A percentile compares a stretch with the other conserved stretches of the same genome.
These are phyloP conservation scores for Phytophthora capsici DNA, from an alignment of 352 stramenopile genomes.

Conservation along the genomic window DNA sequence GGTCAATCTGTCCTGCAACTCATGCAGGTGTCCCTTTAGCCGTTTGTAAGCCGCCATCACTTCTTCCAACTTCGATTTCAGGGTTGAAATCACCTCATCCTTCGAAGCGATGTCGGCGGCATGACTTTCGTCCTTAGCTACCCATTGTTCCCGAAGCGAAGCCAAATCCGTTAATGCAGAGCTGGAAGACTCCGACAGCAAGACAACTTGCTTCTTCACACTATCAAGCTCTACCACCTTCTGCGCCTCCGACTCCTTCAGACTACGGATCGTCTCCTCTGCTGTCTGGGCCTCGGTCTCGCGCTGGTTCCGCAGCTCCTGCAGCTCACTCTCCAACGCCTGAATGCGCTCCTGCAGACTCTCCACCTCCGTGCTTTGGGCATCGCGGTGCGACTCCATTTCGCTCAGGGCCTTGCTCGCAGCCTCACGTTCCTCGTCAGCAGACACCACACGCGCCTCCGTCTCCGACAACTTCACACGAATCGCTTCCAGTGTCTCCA, in stretches of 20 bases:
- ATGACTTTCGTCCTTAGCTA: conserved; percentile 20
- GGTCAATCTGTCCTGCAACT: conserved; percentile 51
- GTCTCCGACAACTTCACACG: conserved; percentile 30
- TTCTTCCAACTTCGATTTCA: conserved; percentile 71
- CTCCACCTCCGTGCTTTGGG: no score
- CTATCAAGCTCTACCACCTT: not conserved
- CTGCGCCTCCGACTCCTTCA: no score
- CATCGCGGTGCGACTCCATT: no score
- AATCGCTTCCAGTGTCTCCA: conserved; percentile 21
- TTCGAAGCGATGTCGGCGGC: conserved; percentile 26
- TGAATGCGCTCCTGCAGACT: no score
- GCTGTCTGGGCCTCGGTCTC: no score
- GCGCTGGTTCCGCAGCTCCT: no score
- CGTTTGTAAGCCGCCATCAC: conserved; percentile 69
- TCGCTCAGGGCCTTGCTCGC: no score
- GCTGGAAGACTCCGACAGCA: conserved; percentile 20
- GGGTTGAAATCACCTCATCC: conserved; percentile 56
- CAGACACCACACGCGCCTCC: conserved; percentile 9
- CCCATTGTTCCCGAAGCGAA: conserved; percentile 23
- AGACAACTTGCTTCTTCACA: conserved; percentile 31
- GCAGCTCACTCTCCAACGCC: no score
- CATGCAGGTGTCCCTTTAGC: conserved; percentile 51
- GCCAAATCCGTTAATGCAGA: conserved; percentile 22
- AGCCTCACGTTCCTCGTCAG: not conserved
- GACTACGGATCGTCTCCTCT: no score